Conservation (phyloP, 2,329 filamentous ascomycete genomes). For the Alternaria viburni region DNA sequence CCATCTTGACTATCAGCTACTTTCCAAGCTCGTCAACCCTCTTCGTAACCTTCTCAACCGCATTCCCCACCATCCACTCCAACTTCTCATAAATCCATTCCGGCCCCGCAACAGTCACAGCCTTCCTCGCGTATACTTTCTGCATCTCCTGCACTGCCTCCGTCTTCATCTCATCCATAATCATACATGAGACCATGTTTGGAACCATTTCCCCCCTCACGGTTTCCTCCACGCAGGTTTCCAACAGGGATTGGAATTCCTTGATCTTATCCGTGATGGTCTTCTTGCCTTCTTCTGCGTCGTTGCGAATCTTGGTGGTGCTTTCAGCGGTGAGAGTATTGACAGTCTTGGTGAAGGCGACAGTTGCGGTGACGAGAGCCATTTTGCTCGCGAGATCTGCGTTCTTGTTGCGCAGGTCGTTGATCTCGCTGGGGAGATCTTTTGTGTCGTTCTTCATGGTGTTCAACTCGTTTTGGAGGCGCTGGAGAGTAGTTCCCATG, state of each 20-base stretch:
- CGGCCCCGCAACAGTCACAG: background rate
- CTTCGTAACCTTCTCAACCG: background rate
- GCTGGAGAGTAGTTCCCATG: background rate
- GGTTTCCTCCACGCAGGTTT: background rate
- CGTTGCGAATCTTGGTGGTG: background rate
- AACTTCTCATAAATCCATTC: background rate
- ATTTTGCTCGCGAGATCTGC: background rate
- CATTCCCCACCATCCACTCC: background rate
- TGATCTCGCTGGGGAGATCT: background rate
- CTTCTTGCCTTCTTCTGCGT: background rate
- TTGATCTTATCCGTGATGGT: background rate
- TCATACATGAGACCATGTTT: background rate
- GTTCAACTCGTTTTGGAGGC: background rate
- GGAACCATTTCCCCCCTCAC: background rate
- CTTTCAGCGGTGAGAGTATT: background rate
- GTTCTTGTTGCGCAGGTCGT: background rate
- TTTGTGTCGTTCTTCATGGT: background rate
- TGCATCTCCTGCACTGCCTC: background rate
- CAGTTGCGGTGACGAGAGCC: background rate
- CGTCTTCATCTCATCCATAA: background rate
- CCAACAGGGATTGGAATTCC: background rate
- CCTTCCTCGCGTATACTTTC: background rate
- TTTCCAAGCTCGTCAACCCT: background rate
- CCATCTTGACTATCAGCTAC: background rate
- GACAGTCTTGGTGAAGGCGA: background rate